Evolutionary conservation across 495 filamentous ascomycete genomes (phyloP).

Genomic region (Penicillium odoratum): DNA sequence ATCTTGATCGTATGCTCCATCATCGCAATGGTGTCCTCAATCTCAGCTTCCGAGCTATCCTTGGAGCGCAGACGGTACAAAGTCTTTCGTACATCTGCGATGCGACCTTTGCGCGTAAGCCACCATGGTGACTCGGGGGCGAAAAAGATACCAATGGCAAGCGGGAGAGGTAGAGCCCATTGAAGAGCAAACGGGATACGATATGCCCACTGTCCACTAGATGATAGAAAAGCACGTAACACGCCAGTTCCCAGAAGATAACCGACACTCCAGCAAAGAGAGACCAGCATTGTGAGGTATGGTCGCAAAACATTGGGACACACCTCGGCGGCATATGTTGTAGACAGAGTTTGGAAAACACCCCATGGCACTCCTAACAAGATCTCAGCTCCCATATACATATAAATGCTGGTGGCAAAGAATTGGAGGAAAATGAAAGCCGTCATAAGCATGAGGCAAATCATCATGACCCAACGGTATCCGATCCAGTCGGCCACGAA

Average conservation of each 20-base stretch:
- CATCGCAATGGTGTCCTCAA: conserved; percentile 74
- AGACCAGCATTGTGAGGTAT: conserved; percentile 75
- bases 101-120: conserved; percentile 67
- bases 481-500: conserved; percentile 62
- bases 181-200: conserved; percentile 69
- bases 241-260: conserved; percentile 68
- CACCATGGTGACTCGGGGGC: conserved; percentile 82
- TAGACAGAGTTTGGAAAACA: conserved; percentile 73
- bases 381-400: conserved; percentile 65
- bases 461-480: conserved; percentile 60
- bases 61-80: conserved; percentile 61
- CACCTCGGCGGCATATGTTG: conserved; percentile 78
- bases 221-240: conserved; percentile 54
- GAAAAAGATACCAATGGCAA: conserved; percentile 66
- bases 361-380: conserved; percentile 76
- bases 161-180: conserved; percentile 78
- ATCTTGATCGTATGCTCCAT: conserved; percentile 80
- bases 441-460: conserved; percentile 45
- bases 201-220: conserved; percentile 63
- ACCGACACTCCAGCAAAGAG: conserved; percentile 75
- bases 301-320: conserved; percentile 68
- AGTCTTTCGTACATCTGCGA: conserved; percentile 63
- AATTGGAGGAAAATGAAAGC: conserved; percentile 73
- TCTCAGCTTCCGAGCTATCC: conserved; percentile 58
- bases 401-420: conserved; percentile 66